Conservation (phyloP, 129 eudicot genomes). For the Flaveria trinervia region DNA sequence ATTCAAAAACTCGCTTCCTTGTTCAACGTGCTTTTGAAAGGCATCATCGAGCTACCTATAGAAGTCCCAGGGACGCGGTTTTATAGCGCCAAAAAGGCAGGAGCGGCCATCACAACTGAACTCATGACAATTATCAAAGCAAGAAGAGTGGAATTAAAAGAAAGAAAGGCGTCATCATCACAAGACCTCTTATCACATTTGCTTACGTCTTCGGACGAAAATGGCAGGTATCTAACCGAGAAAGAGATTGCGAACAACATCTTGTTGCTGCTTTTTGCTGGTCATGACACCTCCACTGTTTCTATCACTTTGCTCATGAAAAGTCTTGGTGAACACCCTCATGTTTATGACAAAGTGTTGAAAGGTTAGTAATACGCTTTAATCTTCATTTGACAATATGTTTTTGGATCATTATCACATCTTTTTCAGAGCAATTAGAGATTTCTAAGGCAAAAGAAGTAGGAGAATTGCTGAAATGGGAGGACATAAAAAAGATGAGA, state of each 20-base stretch:
- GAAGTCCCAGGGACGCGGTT: conserved; percentile 29
- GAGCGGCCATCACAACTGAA: not conserved
- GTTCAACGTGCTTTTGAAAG: conserved; percentile 12
- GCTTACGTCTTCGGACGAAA: conserved; percentile 20
- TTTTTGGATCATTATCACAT: not conserved
- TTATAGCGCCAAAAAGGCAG: conserved; percentile 17
- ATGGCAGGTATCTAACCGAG: not conserved
- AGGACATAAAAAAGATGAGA: conserved; percentile 62
- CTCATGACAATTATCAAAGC: conserved; percentile 5
- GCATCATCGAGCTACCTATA: conserved; percentile 19
- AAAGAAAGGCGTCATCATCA: not conserved
- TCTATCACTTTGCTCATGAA: conserved; percentile 25
- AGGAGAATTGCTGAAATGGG: conserved; percentile 47
- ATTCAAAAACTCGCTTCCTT: conserved; percentile 6
- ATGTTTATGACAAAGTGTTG: conserved; percentile 29
- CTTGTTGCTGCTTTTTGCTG: conserved; percentile 22
- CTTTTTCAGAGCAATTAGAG: conserved; percentile 43
- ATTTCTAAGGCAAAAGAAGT: conserved; percentile 37
- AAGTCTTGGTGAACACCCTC: conserved; percentile 20
- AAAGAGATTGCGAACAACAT: conserved; percentile 28
- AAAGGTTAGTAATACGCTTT: not conserved
- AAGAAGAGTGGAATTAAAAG: conserved; percentile 5
- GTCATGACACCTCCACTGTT: conserved; percentile 24
- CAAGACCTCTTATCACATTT: conserved; percentile 19
- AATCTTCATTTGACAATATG: not conserved